Base-by-base conservation (phyloP, 2,329 filamentous ascomycete genomes). In the Beauveria australis region DNA sequence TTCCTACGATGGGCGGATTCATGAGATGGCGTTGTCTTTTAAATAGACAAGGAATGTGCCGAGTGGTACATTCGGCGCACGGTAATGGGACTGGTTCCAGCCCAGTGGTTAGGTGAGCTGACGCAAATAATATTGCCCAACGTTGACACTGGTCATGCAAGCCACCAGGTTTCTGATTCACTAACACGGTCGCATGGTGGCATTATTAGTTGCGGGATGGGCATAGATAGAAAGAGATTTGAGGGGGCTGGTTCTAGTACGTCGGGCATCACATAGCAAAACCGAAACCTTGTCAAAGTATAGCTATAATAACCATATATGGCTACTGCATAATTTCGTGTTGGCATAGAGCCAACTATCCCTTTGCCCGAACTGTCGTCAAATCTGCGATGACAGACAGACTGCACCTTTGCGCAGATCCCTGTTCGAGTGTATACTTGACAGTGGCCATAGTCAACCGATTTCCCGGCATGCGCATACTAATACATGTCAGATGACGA, bases 401-500 rank as follows among this genome's bases (percentile, higher is more conserved):
- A 37, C 33, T 37, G 33, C 14, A 16, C 33, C 33, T 28, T 41
- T 22, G 53, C 18, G 12, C 12, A 8, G 12, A 18, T 14, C 8
- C 19, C 43, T 14, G 7, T 40, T 47, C 16, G 26, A 48, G 44
- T 8, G n/a, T 5, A 14, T 43, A 19, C 24, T 16, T 8, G 37
- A 22, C 30, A 28, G n/a, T 18, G 41, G 40, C 37, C 37, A 44
- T 41, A 12, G 18, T 33, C 7, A 24, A 43, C 46, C 14, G 8
- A 5, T 18, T 51, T 18, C 19, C 47, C 47, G 18, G 26, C 33
- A 58, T n/a, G 57, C 22, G n/a, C 49, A 59, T 37, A 37, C 33
- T 37, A 16, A 3, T n/a, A 33, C 33, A 44, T 12, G 56, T 52
- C 56, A 53, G 57, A 59, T 59, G 57, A 59, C 49, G 57, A 53